A percentile compares a stretch with the other conserved stretches of the same genome.
Conservation (phyloP, 495 filamentous ascomycete species). For the Elasticomyces elasticus region DNA sequence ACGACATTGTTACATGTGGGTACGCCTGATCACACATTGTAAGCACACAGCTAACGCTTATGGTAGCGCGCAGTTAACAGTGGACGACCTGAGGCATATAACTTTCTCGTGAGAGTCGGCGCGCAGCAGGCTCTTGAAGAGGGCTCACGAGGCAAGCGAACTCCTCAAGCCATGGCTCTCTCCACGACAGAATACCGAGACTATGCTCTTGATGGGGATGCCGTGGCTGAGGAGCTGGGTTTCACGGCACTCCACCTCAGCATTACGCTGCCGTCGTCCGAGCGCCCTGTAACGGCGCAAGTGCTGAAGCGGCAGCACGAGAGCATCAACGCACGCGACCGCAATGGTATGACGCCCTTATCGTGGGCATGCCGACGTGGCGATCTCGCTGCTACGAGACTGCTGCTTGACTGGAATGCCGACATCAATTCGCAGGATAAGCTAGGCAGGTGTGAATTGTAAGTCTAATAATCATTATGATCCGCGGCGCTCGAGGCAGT, state of each 20-base stretch:
- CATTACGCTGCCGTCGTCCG: neutral
- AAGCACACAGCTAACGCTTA: no score
- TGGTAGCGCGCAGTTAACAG: no score
- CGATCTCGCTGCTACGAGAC: neutral
- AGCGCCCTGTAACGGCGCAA: neutral
- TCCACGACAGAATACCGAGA: neutral
- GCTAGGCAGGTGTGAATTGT: neutral
- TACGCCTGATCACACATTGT: no score
- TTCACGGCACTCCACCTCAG: neutral
- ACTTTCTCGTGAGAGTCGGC: neutral
- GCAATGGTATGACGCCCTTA: neutral
- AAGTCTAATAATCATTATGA: no score
- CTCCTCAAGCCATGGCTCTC: neutral
- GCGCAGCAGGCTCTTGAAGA: neutral
- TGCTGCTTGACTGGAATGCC: neutral
- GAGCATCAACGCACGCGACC: neutral
- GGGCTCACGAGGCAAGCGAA: neutral
- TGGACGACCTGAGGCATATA: neutral
- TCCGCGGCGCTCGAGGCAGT: no score
- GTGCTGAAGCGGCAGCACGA: neutral
- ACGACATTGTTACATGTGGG: neutral
- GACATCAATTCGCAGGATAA: neutral
- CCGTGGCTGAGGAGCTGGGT: neutral
- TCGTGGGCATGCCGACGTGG: neutral
- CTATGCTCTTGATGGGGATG: neutral